Evolutionary conservation across 345 rosid genomes (phyloP).

Genomic region (Eutrema yunnanense): DNA sequence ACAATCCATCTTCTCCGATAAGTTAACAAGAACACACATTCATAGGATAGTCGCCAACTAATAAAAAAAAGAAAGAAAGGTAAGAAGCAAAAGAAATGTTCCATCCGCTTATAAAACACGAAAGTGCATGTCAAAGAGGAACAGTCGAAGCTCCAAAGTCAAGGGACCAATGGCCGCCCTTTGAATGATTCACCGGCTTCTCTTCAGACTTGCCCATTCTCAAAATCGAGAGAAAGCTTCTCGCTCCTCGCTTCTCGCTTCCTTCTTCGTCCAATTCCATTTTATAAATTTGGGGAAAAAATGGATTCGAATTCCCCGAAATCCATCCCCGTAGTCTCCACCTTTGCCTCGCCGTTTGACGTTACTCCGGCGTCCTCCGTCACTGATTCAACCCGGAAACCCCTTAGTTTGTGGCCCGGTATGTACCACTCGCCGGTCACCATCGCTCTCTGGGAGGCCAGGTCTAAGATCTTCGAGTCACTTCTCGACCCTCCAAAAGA

Average conservation of each 20-base stretch:
- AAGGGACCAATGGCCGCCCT: not conserved
- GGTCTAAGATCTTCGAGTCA: conserved; percentile 64
- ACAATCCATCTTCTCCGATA: not conserved
- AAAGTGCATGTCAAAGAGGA: not conserved
- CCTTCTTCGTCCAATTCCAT: not conserved
- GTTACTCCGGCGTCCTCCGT: conserved; percentile 7
- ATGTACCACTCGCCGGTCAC: conserved; percentile 87
- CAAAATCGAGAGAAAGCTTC: not conserved
- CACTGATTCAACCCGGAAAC: conserved; percentile 42
- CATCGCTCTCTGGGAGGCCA: conserved; percentile 73
- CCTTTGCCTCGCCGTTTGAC: conserved; percentile 44
- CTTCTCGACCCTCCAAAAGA: conserved; percentile 74
- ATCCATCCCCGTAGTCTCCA: conserved; percentile 58
- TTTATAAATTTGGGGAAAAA: not conserved
- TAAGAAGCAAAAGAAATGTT: not conserved
- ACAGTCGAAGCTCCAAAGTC: conserved; percentile 4
- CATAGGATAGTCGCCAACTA: too few species aligned
- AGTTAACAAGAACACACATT: too few species aligned
- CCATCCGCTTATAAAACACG: not conserved
- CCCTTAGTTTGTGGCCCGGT: conserved; percentile 81
- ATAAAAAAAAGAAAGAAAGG: not conserved
- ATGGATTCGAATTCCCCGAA: conserved; percentile 38
- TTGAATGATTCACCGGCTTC: conserved; percentile 23
- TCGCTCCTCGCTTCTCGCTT: not conserved
- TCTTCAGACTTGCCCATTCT: not conserved